Percentiles rank a stretch among this genome's conserved stretches.
These are phyloP conservation scores for Rhynchospora pubera DNA, from an alignment of 176 grass and related monocot genomes.

Conservation along the genomic window DNA sequence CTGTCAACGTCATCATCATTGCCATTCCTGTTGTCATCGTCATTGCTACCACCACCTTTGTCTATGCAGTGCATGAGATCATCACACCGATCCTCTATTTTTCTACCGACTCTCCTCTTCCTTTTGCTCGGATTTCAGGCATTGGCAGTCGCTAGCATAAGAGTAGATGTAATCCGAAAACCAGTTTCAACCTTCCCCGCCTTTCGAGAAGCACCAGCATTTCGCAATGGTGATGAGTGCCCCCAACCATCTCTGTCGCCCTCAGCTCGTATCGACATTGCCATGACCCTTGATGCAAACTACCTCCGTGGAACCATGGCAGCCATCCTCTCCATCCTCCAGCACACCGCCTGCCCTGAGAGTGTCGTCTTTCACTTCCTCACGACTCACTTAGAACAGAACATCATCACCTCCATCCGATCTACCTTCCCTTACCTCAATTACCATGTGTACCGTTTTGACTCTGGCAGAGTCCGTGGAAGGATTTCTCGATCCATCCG, in stretches of 20 bases:
- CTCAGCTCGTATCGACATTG: constrained; percentile 40
- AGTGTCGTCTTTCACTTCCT: constrained; percentile 77
- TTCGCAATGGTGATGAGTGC: constrained; percentile 57
- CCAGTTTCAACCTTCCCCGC: constrained; percentile 16
- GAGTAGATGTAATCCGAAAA: constrained; percentile 35
- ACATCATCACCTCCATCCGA: constrained; percentile 39
- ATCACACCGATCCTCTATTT: constrained; percentile 8
- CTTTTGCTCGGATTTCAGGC: neutral
- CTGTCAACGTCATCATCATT: neutral
- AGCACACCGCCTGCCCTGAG: constrained; percentile 80
- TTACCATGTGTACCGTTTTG: constrained; percentile 52
- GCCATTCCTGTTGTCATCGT: neutral
- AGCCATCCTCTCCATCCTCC: constrained; percentile 84
- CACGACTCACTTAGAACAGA: neutral
- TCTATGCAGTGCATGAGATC: neutral
- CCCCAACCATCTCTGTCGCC: neutral
- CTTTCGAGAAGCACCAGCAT: constrained; percentile 59
- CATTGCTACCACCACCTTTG: neutral
- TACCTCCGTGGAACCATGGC: constrained; percentile 87
- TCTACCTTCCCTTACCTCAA: constrained; percentile 72
- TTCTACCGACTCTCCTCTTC: neutral
- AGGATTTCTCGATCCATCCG: constrained; percentile 83
- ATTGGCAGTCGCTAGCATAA: constrained; percentile 21
- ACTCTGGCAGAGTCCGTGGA: constrained; percentile 46
- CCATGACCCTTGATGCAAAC: constrained; percentile 92